Evolutionary conservation across 2,329 filamentous ascomycete species (phyloP).

Genomic region (Exserohilum turcica): DNA sequence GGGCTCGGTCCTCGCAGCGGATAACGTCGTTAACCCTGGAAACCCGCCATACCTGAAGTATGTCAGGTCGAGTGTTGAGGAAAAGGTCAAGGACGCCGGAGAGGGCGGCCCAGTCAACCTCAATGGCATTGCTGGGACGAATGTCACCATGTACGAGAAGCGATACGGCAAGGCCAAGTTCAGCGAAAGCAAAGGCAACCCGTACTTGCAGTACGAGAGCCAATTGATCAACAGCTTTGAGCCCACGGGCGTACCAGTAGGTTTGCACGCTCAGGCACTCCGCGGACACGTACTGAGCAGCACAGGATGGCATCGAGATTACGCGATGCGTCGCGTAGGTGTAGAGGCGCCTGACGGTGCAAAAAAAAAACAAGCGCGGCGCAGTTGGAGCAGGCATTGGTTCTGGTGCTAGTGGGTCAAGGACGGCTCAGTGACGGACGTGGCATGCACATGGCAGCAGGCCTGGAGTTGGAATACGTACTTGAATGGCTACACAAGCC

Average conservation of each 20-base stretch:
- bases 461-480: neutral
- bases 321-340: slow-evolving; percentile 57
- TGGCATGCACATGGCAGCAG: neutral
- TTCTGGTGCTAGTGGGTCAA: slow-evolving; percentile 1
- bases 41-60: slow-evolving; percentile 74
- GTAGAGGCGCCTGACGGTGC: slow-evolving; percentile 13
- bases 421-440: neutral
- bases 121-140: slow-evolving; percentile 51
- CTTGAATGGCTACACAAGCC: neutral
- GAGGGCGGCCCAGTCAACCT: slow-evolving; percentile 44
- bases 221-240: slow-evolving; percentile 68
- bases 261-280: slow-evolving; percentile 30
- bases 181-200: slow-evolving; percentile 60
- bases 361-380: neutral
- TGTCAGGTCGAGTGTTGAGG: slow-evolving; percentile 65
- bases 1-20: slow-evolving; percentile 68
- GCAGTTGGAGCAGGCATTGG: neutral
- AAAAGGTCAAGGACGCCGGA: slow-evolving; percentile 59
- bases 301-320: slow-evolving; percentile 69
- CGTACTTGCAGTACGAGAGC: slow-evolving; percentile 69
- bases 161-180: slow-evolving; percentile 55
- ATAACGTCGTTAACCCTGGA: slow-evolving; percentile 74
- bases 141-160: slow-evolving; percentile 56
- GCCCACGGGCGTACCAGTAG: slow-evolving; percentile 68
- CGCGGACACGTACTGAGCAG: slow-evolving; percentile 5